A percentile compares a stretch with the other conserved stretches of the same genome.
Conservation (phyloP, 2,329 filamentous ascomycete genomes). For the Fusarium sublunatum region DNA sequence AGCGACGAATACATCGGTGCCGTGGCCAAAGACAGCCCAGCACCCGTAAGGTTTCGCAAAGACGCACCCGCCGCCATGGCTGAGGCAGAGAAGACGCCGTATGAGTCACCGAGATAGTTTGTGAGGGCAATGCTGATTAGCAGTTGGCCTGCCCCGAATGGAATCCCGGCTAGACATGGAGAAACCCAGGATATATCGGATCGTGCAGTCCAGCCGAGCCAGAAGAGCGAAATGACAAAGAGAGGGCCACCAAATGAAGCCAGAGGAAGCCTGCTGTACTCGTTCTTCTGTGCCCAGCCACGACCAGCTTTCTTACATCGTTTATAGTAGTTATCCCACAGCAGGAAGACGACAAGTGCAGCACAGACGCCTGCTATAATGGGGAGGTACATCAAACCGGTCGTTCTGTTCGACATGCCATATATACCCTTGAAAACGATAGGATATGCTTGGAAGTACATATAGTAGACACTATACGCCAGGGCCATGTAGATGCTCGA, state of each 20-base stretch:
- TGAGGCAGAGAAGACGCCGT: constrained; percentile 13
- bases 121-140: constrained; percentile 18
- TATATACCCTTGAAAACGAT: constrained; percentile 37
- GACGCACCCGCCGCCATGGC: constrained; percentile 10
- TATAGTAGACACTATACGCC: constrained; percentile 32
- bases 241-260: constrained; percentile 30
- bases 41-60: constrained; percentile 11
- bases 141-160: constrained; percentile 10
- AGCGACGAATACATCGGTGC: constrained; percentile 20
- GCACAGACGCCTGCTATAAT: constrained; percentile 5
- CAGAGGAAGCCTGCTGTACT: constrained; percentile 33
- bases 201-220: constrained; percentile 35
- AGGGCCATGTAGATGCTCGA: constrained; percentile 26
- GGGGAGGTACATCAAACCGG: constrained; percentile 17
- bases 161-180: constrained; percentile 9
- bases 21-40: constrained; percentile 12
- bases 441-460: constrained; percentile 38
- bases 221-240: constrained; percentile 31
- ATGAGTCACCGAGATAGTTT: constrained; percentile 13
- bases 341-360: constrained; percentile 18
- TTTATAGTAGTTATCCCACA: constrained; percentile 29
- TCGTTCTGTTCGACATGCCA: constrained; percentile 9
- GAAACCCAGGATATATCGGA: constrained; percentile 14
- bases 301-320: constrained; percentile 8
- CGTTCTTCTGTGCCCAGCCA: constrained; percentile 19